Conservation (phyloP, 2,329 filamentous ascomycete genomes). For the Aureobasidium sp. region DNA sequence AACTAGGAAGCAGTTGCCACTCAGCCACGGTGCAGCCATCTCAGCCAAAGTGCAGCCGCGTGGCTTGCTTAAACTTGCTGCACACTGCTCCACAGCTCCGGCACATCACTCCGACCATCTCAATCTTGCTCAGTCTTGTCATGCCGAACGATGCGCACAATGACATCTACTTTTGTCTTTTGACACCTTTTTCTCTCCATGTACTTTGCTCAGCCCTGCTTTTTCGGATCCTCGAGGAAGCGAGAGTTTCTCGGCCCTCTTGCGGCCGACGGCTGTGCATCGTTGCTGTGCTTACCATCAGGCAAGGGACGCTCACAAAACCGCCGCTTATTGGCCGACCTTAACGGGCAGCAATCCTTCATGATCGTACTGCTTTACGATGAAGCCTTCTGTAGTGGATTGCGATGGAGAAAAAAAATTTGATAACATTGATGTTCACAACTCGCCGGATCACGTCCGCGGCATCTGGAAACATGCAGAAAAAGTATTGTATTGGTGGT, state of each 20-base stretch:
- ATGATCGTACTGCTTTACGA: too few species aligned
- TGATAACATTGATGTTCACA: too few species aligned
- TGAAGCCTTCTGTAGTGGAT: too few species aligned
- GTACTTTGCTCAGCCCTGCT: conserved; percentile 7
- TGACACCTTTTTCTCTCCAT: not conserved
- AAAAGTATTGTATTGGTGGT: too few species aligned
- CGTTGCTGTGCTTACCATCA: not conserved
- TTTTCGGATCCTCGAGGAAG: not conserved
- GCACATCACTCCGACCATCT: not conserved
- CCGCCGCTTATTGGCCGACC: conserved; percentile 11
- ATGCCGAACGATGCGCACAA: not conserved
- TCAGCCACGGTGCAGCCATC: not conserved
- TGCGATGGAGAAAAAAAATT: too few species aligned
- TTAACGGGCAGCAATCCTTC: not conserved
- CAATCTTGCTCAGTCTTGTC: not conserved
- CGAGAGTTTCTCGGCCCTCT: not conserved
- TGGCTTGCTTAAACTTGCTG: not conserved
- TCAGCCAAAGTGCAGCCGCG: not conserved
- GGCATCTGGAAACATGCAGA: too few species aligned
- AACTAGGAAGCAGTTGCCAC: not conserved
- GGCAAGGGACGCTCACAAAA: not conserved
- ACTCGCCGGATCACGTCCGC: too few species aligned
- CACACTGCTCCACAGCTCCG: not conserved
- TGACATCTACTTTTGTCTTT: conserved; percentile 1
- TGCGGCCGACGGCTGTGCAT: conserved; percentile 5